Percentiles rank a stretch among this genome's conserved stretches.
Evolutionary conservation across 2,329 filamentous ascomycete genomes (phyloP).

Genomic region (Xylaria digitata): DNA sequence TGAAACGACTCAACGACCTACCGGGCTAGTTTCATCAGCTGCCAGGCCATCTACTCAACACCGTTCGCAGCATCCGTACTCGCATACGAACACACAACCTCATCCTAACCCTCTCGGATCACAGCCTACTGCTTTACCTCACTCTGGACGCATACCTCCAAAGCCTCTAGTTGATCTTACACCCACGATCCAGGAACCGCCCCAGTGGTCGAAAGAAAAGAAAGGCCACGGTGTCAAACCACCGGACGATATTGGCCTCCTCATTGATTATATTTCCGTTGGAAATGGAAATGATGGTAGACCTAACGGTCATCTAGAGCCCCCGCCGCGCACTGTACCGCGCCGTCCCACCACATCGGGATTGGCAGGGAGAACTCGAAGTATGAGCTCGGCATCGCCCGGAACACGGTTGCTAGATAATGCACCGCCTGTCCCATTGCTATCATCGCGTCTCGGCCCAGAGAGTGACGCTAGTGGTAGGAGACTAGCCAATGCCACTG

Average conservation of each 20-base stretch:
- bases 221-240: constrained; percentile 49
- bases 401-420: constrained; percentile 31
- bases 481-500: constrained; percentile 19
- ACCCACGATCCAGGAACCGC: constrained; percentile 45
- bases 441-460: constrained; percentile 36
- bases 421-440: constrained; percentile 45
- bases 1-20: constrained; percentile 37
- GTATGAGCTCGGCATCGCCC: constrained; percentile 45
- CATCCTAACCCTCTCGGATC: constrained; percentile 42
- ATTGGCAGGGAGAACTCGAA: constrained; percentile 43
- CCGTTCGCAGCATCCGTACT: constrained; percentile 20
- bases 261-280: constrained; percentile 48
- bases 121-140: constrained; percentile 36
- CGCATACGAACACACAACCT: constrained; percentile 14
- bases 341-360: constrained; percentile 41
- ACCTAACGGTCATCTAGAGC: constrained; percentile 30
- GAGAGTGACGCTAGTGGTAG: constrained; percentile 10
- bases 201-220: constrained; percentile 48
- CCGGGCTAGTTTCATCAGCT: constrained; percentile 27
- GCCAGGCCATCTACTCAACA: constrained; percentile 31
- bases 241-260: constrained; percentile 48
- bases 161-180: constrained; percentile 49
- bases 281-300: constrained; percentile 33
- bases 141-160: constrained; percentile 43
- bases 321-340: constrained; percentile 44